Percentiles rank a stretch among this genome's conserved stretches.
Conservation (phyloP, 257 asterid genomes). For the Petunia secreta region DNA sequence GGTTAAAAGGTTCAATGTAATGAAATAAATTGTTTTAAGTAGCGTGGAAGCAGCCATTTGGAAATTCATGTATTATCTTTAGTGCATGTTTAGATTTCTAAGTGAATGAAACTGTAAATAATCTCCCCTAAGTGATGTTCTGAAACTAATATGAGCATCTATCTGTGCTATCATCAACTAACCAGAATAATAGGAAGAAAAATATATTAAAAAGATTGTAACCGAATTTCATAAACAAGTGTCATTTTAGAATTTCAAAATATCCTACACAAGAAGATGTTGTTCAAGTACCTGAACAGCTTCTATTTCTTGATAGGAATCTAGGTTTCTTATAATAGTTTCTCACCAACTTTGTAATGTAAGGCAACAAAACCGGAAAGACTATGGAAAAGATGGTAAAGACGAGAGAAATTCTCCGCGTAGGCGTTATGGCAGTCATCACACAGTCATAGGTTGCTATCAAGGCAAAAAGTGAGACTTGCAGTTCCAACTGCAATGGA, state of each 20-base stretch:
- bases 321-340: constrained; percentile 28
- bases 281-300: neutral
- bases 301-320: neutral
- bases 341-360: constrained; percentile 22
- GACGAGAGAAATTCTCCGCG: neutral
- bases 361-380: constrained; percentile 27
- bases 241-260: neutral
- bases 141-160: too few relatives aligned
- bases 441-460: constrained; percentile 42
- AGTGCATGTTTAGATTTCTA: neutral
- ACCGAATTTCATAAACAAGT: neutral
- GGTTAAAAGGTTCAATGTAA: too few relatives aligned
- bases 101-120: too few relatives aligned
- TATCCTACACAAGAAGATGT: constrained; percentile 14
- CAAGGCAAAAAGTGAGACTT: constrained; percentile 43
- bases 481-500: constrained; percentile 49
- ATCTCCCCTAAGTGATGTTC: too few relatives aligned
- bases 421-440: constrained; percentile 40
- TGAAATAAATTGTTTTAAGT: too few relatives aligned
- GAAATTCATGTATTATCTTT: too few relatives aligned
- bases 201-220: neutral
- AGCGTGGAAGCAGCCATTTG: too few relatives aligned
- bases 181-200: neutral
- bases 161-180: neutral
- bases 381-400: constrained; percentile 26